Evolutionary conservation across 495 filamentous ascomycete species (phyloP), one percentile per base, ranked within the genome.

Genomic region (Cetradonia linearis): DNA sequence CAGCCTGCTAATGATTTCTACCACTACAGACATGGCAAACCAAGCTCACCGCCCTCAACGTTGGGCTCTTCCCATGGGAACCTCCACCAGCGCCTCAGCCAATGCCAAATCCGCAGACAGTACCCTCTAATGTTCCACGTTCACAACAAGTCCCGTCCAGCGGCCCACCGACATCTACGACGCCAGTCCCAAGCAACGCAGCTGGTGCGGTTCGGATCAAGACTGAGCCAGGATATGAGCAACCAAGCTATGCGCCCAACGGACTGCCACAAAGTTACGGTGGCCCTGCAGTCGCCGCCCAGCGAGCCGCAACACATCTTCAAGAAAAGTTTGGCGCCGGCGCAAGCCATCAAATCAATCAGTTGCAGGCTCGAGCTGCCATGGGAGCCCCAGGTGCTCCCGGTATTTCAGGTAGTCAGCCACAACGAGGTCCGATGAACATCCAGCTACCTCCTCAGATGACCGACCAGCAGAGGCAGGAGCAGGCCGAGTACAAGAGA

Each of bases 31-130:
- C 79, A 73, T 99, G 94, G 94, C 92, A 96, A 73, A 77, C 81
- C 59, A 95, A 91, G 73, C 82, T 97, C 25, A 86, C 92, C 0
- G 81, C 83, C 65, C 80, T 90, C 52, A 80, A 85, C 50, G 81
- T 95, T 62, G 94, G 91, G 56, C 76, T 82, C 42, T 97, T 96
- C 73, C 94, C 94, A 27, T 99, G 94, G 94, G 94, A 97, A 68
- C 93, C 93, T 59, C 67, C 81, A 56, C 81, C 80, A 55, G 58
- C 61, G 34, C 75, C 71, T 16, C 76, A 76, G 62, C 70, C 74
- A 16, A 68, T 68, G 67, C 42, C 63, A 80, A 78, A 73, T 54
- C 71, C 77, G 13, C 42, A 46, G 9, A 72, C 77, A 25, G 77
- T 86, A 7, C 83, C 83, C 31, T 85, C 84, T 27, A 86, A 86